Percentiles rank a stretch among this genome's conserved stretches.
Conservation (phyloP, 1,284 basidiomycete species). For the Apiotrichum gamsii region DNA sequence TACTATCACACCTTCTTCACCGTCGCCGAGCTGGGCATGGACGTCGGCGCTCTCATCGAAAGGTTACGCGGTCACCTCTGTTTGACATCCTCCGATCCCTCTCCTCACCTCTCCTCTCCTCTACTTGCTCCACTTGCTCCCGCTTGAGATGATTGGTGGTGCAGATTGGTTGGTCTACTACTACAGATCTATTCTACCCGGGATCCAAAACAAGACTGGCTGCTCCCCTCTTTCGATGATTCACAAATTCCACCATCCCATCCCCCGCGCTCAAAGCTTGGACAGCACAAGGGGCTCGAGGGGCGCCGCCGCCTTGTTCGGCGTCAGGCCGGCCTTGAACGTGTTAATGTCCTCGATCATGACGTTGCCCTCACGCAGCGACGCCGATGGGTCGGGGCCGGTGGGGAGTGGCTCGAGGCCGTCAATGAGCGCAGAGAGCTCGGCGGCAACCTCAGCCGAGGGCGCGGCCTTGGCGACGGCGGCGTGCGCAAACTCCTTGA, state of each 20-base stretch:
- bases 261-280: constrained; percentile 22
- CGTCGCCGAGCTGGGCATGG: constrained; percentile 53
- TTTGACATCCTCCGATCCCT: too few species aligned
- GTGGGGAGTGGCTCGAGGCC: constrained; percentile 52
- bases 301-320: constrained; percentile 48
- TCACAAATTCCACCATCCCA: background rate
- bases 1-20: constrained; percentile 36
- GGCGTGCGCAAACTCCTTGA: constrained; percentile 56
- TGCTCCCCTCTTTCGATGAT: background rate
- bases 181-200: background rate
- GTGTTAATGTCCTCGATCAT: constrained; percentile 62
- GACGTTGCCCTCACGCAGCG: constrained; percentile 53
- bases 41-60: constrained; percentile 65
- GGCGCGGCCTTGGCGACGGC: constrained; percentile 45
- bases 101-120: too few species aligned
- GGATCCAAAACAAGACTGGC: too few species aligned
- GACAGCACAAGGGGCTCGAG: constrained; percentile 42
- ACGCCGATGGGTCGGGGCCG: constrained; percentile 51
- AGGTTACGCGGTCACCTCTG: too few species aligned
- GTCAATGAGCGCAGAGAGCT: constrained; percentile 55
- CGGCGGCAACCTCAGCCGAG: constrained; percentile 50
- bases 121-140: too few species aligned
- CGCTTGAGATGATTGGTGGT: too few species aligned
- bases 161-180: too few species aligned
- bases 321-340: constrained; percentile 62